Base-by-base conservation (phyloP, 257 asterid species). In the Pogostemon cablin region DNA sequence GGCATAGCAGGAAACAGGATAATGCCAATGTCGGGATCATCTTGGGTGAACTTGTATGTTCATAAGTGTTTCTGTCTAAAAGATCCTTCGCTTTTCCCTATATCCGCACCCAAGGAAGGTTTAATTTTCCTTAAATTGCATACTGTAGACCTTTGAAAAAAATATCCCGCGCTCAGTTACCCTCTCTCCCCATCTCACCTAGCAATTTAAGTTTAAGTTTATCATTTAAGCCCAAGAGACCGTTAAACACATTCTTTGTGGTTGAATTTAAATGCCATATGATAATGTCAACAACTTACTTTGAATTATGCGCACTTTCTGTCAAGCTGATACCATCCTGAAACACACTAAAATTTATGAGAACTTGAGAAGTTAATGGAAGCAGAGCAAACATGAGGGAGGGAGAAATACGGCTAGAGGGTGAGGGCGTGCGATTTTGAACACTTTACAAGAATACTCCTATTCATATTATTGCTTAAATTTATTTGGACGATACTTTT, bases 321-420 rank as follows among this genome's bases (percentile, higher is more conserved):
- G 82, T 84, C 84, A 90, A 85, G 86, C 85, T 83, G 82, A 93
- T 80, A 54, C 77, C 86, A 81, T 91, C 96, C 97, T 93, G 95
- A 72, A 74, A 78, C 47, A 76, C 61, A 54, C 54, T 7, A 20
- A 49, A 43, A 15, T 66, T 61, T 17, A 70, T 76, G 59, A 69
- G 75, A 67, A 55, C 35, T 52, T 76, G 59, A 69, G 75, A 67
- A 55, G 39, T 52, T 62, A 62, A 71, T n/a, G 46, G 52, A 43
- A 61, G 57, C 68, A 40, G 47, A 17, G 60, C 38, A 35, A 25
- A 54, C 47, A 59, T 4, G 47, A 34, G 43, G 20, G 7, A 41
- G 70, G 34, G 10, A 53, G 49, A 38, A 10, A 6, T 25, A 25
- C 32, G 56, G 56, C 11, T 32, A 20, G 64, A 55, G 64, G 65